phyloP scores from a whole-genome alignment of 1,284 basidiomycete genomes.

The Heterobasidion parviporum region DNA sequence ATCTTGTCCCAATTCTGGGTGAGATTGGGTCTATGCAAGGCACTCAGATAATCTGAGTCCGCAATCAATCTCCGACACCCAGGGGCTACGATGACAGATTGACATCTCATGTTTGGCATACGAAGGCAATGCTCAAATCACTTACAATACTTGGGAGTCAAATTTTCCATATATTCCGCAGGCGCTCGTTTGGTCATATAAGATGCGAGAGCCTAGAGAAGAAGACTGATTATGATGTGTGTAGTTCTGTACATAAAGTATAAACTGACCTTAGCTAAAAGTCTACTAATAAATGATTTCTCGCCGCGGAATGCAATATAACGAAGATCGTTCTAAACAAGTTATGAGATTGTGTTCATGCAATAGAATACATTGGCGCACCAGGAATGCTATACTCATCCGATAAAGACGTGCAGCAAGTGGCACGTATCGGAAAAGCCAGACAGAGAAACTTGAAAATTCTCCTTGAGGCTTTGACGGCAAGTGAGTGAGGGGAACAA shows the following conservation, averaged over 20 bases:
- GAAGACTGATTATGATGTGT: background rate
- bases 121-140: background rate
- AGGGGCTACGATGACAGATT: slow-evolving; percentile 15
- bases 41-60: slow-evolving; percentile 30
- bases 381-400: slow-evolving; percentile 21
- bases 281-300: slow-evolving; percentile 1
- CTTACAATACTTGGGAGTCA: slow-evolving; percentile 38
- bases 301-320: slow-evolving; percentile 3
- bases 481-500: too few species aligned
- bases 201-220: slow-evolving; percentile 14
- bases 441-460: slow-evolving; percentile 16
- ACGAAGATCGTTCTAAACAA: slow-evolving; percentile 1
- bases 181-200: slow-evolving; percentile 31
- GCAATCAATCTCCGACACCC: slow-evolving; percentile 30
- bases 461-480: background rate
- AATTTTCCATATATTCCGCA: slow-evolving; percentile 26
- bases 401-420: slow-evolving; percentile 29
- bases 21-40: slow-evolving; percentile 33
- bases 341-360: too few species aligned
- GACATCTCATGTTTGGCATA: background rate
- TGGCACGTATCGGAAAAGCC: slow-evolving; percentile 32
- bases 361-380: slow-evolving; percentile 11
- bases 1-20: slow-evolving; percentile 31
- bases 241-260: background rate
- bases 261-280: background rate